Conservation (phyloP, 2,329 filamentous ascomycete genomes). For the Septoria petroselini region DNA sequence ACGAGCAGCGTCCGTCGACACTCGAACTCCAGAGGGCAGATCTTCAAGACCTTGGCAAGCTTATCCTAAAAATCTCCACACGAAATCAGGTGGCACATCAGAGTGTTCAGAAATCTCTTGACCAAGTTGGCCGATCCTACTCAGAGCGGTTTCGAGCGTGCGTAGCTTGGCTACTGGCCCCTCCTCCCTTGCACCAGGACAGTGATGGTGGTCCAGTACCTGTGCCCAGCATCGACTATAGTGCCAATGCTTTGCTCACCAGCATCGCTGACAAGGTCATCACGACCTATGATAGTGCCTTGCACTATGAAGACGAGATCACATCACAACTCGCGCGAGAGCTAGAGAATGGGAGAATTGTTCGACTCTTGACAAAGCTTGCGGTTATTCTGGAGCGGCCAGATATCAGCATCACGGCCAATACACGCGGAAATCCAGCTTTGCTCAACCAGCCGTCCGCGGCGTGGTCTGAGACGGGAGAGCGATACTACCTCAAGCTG, state of each 20-base stretch:
- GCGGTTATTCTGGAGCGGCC: constrained; percentile 85
- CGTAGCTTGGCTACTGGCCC: constrained; percentile 75
- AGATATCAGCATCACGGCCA: constrained; percentile 55
- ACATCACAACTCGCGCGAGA: constrained; percentile 71
- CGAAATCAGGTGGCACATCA: constrained; percentile 48
- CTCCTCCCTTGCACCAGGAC: constrained; percentile 41
- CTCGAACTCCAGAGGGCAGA: constrained; percentile 84
- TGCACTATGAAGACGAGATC: constrained; percentile 76
- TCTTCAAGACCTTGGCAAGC: constrained; percentile 74
- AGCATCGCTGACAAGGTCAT: constrained; percentile 76
- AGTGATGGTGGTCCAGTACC: not conserved
- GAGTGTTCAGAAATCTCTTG: constrained; percentile 68
- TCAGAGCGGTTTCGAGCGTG: constrained; percentile 75
- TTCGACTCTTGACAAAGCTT: constrained; percentile 77
- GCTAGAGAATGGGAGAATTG: constrained; percentile 83
- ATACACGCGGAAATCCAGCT: constrained; percentile 32
- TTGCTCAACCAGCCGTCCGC: constrained; percentile 35
- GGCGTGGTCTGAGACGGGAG: constrained; percentile 84
- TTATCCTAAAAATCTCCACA: constrained; percentile 76
- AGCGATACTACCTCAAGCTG: constrained; percentile 87
- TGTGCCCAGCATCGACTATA: constrained; percentile 49
- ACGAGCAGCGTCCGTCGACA: constrained; percentile 65
- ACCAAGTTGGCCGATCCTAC: constrained; percentile 73
- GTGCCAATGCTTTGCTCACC: constrained; percentile 73
- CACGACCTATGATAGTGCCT: constrained; percentile 69